These are phyloP conservation scores for Mitragyna speciosa DNA, from an alignment of 257 asterid species.

Conservation along the genomic window DNA sequence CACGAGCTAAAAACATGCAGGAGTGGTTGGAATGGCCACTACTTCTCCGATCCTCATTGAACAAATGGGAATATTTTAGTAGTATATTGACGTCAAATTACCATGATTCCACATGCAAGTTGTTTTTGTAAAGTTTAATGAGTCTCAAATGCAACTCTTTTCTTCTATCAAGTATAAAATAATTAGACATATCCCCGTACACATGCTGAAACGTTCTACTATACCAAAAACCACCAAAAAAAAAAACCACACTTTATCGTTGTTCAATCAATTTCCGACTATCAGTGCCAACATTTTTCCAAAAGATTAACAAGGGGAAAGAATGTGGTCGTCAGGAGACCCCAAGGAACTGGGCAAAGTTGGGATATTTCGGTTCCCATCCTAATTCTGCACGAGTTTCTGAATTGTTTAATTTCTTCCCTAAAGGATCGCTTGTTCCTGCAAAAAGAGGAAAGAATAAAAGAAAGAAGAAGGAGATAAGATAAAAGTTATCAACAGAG, in stretches of 20 bases:
- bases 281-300: not conserved
- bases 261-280: not conserved
- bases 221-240: not conserved
- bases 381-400: conserved; percentile 68
- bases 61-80: not conserved
- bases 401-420: conserved; percentile 79
- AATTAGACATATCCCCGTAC: not conserved
- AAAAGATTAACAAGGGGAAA: not conserved
- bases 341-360: conserved; percentile 79
- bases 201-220: not conserved
- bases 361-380: conserved; percentile 85
- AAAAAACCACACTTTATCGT: not conserved
- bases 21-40: not conserved
- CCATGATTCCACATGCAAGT: not conserved
- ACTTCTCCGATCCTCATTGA: not conserved
- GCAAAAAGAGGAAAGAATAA: conserved; percentile 17
- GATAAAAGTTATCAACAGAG: not conserved
- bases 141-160: not conserved
- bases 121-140: no score
- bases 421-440: conserved; percentile 80
- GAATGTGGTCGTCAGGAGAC: conserved; percentile 24
- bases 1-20: not conserved
- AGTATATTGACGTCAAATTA: not conserved
- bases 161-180: not conserved
- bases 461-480: not conserved